A percentile compares a stretch with the other conserved stretches of the same genome.
phyloP scores from a whole-genome alignment of 208 protist genomes.

The Tritrichomonas musculus region DNA sequence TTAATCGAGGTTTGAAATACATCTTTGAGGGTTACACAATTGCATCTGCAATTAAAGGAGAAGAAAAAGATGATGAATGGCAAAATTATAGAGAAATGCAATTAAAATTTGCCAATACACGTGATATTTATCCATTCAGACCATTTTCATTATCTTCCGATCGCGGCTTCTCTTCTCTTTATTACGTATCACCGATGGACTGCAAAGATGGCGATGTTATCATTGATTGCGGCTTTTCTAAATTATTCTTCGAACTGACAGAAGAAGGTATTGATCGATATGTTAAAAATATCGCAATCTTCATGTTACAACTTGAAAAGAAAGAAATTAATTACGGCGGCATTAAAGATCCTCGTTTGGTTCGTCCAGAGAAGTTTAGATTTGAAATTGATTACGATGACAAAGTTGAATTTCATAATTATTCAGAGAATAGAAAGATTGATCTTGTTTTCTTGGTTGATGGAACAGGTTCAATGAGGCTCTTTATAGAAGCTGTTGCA shows the following conservation, averaged over 20 bases:
- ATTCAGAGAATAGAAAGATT: not conserved
- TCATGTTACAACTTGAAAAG: not conserved
- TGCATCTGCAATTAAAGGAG: not conserved
- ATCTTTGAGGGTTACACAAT: not conserved
- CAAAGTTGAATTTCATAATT: not conserved
- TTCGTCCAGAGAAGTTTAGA: not conserved
- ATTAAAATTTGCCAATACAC: too few relatives aligned
- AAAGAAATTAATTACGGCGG: not conserved
- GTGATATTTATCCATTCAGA: not conserved
- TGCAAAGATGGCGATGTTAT: not conserved
- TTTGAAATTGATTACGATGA: not conserved
- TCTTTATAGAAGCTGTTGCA: too few relatives aligned
- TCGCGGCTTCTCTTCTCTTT: not conserved
- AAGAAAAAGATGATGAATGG: not conserved
- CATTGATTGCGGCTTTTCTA: not conserved
- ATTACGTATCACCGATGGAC: not conserved
- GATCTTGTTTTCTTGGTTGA: not conserved
- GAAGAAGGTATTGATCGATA: not conserved
- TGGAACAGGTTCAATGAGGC: not conserved
- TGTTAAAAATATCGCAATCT: not conserved
- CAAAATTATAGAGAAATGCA: too few relatives aligned
- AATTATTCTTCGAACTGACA: not conserved
- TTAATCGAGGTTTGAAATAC: not conserved
- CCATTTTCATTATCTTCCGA: not conserved
- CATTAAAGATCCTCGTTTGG: too few relatives aligned